A percentile compares a stretch with the other conserved stretches of the same genome.
These are phyloP conservation scores for Wickerhamomyces mucosus DNA, from an alignment of 805 yeast species.

Conservation along the genomic window DNA sequence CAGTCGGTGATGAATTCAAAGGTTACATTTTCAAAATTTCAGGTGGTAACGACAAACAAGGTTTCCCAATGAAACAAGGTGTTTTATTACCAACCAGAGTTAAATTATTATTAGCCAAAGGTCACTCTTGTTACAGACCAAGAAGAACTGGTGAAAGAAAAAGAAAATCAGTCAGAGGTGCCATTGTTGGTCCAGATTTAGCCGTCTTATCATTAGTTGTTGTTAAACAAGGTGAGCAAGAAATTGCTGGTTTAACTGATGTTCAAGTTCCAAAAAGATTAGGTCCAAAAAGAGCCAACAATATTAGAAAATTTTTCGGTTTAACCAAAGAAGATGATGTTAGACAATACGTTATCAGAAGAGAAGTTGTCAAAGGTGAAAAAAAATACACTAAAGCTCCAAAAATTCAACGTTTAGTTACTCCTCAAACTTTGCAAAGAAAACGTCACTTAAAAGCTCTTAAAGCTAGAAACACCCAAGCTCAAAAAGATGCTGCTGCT, in stretches of 20 bases:
- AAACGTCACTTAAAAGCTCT: conserved; percentile 93
- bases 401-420: conserved; percentile 98
- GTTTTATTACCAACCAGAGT: conserved; percentile 99
- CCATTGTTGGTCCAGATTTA: conserved; percentile 95
- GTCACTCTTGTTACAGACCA: conserved; percentile 98
- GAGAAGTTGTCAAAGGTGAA: conserved; percentile 97
- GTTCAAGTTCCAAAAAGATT: conserved; percentile 94
- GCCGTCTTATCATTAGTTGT: conserved; percentile 90
- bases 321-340: conserved; percentile 68
- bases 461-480: conserved; percentile 95
- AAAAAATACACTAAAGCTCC: conserved; percentile 99
- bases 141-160: conserved; percentile 99
- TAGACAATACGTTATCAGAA: conserved; percentile 86
- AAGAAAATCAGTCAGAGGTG: conserved; percentile 99
- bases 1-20: conserved; percentile 96
- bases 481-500: conserved; percentile 99
- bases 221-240: conserved; percentile 96
- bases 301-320: conserved; percentile 99
- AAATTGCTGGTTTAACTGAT: conserved; percentile 94
- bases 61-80: conserved; percentile 99
- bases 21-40: conserved; percentile 98
- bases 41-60: conserved; percentile 99
- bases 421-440: conserved; percentile 99
- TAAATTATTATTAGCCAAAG: conserved; percentile 86
- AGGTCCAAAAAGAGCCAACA: conserved; percentile 99